Percentiles rank a stretch among this genome's conserved stretches.
Evolutionary conservation across 2,329 filamentous ascomycete genomes (phyloP).

Genomic region (Ceratocystis huliohia): DNA sequence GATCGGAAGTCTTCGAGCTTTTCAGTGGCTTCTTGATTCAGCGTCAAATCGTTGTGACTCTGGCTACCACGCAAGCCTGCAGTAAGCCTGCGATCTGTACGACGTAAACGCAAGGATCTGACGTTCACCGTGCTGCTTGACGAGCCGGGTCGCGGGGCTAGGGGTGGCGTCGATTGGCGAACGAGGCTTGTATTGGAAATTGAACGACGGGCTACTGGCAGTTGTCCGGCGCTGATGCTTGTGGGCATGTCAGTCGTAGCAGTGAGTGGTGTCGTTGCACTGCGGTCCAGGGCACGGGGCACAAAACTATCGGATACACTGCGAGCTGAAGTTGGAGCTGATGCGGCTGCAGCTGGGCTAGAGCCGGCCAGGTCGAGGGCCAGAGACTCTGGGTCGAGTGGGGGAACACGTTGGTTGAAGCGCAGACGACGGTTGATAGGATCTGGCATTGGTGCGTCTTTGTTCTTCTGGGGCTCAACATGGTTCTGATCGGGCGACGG

Average conservation of each 20-base stretch:
- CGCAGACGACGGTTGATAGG: neutral
- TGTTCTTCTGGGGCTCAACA: slow-evolving; percentile 36
- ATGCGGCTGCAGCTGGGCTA: neutral
- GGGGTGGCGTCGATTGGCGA: slow-evolving; percentile 41
- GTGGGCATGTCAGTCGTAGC: neutral
- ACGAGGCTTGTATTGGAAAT: slow-evolving; percentile 43
- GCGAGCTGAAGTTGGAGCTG: slow-evolving; percentile 22
- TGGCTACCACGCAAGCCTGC: slow-evolving; percentile 50
- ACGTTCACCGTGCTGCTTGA: slow-evolving; percentile 43
- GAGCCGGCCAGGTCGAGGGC: neutral
- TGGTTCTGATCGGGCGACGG: slow-evolving; percentile 29
- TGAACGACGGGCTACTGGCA: slow-evolving; percentile 31
- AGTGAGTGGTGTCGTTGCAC: slow-evolving; percentile 9
- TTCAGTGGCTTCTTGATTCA: neutral
- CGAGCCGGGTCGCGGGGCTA: slow-evolving; percentile 49
- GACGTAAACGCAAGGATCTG: slow-evolving; percentile 54
- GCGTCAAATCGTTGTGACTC: slow-evolving; percentile 11
- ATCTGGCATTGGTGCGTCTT: slow-evolving; percentile 2
- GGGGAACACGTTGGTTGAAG: slow-evolving; percentile 9
- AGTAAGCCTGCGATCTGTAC: slow-evolving; percentile 55
- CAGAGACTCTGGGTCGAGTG: neutral
- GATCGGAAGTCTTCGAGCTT: slow-evolving; percentile 1
- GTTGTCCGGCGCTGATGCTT: slow-evolving; percentile 24
- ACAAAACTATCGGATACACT: slow-evolving; percentile 32
- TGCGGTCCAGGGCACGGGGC: slow-evolving; percentile 6